These are phyloP conservation scores for Crucihimalaya himalaica DNA, from an alignment of 345 rosid genomes.

Conservation along the genomic window DNA sequence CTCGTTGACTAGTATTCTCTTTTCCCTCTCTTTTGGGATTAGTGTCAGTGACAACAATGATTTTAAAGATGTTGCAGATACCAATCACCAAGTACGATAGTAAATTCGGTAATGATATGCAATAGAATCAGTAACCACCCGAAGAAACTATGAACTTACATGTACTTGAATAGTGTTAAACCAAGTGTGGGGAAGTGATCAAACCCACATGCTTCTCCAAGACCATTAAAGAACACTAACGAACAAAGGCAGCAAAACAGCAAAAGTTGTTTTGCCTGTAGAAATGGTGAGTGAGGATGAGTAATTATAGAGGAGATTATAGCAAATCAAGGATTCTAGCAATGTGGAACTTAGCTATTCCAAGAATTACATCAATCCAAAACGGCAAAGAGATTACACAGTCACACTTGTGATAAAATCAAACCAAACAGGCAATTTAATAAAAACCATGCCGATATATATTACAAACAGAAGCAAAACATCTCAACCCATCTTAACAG, in stretches of 20 bases:
- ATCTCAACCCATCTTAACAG: neutral
- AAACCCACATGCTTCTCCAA: too few species aligned
- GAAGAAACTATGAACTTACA: too few species aligned
- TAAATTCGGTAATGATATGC: too few species aligned
- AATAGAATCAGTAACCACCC: too few species aligned
- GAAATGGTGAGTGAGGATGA: neutral
- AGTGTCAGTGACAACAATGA: too few species aligned
- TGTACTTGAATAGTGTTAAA: too few species aligned
- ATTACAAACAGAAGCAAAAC: neutral
- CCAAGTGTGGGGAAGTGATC: too few species aligned
- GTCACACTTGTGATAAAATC: slow-evolving; percentile 10
- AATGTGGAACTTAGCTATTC: neutral
- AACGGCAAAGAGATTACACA: neutral
- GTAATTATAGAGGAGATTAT: neutral
- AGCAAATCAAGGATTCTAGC: neutral
- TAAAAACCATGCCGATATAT: neutral
- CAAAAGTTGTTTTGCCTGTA: neutral
- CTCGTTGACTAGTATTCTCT: too few species aligned
- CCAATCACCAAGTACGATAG: too few species aligned
- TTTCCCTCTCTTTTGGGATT: too few species aligned
- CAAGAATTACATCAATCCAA: neutral
- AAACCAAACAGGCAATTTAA: neutral
- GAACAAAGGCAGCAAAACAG: neutral
- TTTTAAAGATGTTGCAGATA: too few species aligned
- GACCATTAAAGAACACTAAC: slow-evolving; percentile 56